Evolutionary conservation across 2,329 filamentous ascomycete genomes (phyloP).

Genomic region (Sporothrix sp.): DNA sequence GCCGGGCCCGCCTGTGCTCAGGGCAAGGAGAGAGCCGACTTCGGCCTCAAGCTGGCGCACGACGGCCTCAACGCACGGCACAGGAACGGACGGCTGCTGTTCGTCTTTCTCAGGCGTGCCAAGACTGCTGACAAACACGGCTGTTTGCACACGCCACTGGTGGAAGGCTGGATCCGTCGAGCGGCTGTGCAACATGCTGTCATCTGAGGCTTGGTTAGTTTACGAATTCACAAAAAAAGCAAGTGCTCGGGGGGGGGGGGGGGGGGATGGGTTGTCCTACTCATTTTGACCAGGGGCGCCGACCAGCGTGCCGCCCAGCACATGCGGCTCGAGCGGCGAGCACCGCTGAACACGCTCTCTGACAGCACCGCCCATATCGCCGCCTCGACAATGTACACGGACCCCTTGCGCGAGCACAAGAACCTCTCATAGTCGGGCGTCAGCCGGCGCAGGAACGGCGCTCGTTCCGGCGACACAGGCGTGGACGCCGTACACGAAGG

Average conservation of each 20-base stretch:
- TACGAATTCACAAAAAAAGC: neutral
- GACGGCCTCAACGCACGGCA: conserved; percentile 4
- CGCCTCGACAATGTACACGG: conserved; percentile 8
- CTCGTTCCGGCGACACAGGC: neutral
- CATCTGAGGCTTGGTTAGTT: neutral
- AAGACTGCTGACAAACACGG: conserved; percentile 3
- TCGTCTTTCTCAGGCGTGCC: neutral
- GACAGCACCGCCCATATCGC: conserved; percentile 12
- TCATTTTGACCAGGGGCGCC: neutral
- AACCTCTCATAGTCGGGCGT: conserved; percentile 4
- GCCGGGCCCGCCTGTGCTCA: neutral
- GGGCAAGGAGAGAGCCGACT: conserved; percentile 1
- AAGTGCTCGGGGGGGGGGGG: neutral
- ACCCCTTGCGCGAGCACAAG: neutral
- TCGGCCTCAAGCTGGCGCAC: conserved; percentile 4
- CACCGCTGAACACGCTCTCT: conserved; percentile 9
- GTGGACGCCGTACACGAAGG: neutral
- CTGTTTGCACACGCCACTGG: conserved; percentile 13
- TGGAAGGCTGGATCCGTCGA: conserved; percentile 11
- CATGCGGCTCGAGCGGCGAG: conserved; percentile 12
- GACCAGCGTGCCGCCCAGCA: conserved; percentile 11
- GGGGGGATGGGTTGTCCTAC: no score
- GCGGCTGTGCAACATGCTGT: conserved; percentile 4
- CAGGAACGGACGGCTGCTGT: neutral
- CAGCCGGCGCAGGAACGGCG: conserved; percentile 4